Evolutionary conservation across 2,329 filamentous ascomycete species (phyloP).

Genomic region (Exophiala sp.): DNA sequence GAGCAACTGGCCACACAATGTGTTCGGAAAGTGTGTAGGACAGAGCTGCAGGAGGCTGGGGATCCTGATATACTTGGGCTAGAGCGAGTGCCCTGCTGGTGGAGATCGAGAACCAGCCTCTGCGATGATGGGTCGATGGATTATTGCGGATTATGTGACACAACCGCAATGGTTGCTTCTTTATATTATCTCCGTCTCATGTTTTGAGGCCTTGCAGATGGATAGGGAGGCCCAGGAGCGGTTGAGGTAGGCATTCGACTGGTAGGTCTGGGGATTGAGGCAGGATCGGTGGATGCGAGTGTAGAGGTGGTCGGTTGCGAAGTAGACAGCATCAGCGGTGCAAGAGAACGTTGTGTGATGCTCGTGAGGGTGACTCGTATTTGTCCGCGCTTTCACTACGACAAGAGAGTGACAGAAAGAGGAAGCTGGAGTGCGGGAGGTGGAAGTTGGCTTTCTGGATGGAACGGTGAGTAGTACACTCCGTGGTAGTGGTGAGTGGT

Average conservation of each 20-base stretch:
- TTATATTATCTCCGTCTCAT: conserved; percentile 9
- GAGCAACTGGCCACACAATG: not conserved
- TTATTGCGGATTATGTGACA: conserved; percentile 4
- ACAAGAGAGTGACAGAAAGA: conserved; percentile 6
- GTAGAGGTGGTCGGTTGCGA: not conserved
- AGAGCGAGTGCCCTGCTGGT: conserved; percentile 1
- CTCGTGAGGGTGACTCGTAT: not conserved
- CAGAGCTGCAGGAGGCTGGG: conserved; percentile 3
- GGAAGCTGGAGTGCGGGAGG: conserved; percentile 4
- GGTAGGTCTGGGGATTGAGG: not conserved
- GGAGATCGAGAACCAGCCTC: conserved; percentile 8
- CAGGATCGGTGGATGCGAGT: conserved; percentile 1
- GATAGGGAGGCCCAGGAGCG: not conserved
- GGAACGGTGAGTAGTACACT: not conserved
- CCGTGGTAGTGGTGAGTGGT: not conserved
- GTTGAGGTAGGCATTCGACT: conserved; percentile 1
- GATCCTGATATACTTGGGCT: conserved; percentile 1
- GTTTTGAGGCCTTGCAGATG: not conserved
- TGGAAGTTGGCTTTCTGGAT: conserved; percentile 2
- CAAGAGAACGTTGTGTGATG: not conserved
- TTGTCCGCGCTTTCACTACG: conserved; percentile 4
- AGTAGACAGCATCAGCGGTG: not conserved
- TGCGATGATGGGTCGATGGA: not conserved
- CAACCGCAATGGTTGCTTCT: not conserved
- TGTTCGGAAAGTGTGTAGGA: not conserved